phyloP scores from a whole-genome alignment of 192 early-diverging fungal species.

The Chytriomyces hyalinus region DNA sequence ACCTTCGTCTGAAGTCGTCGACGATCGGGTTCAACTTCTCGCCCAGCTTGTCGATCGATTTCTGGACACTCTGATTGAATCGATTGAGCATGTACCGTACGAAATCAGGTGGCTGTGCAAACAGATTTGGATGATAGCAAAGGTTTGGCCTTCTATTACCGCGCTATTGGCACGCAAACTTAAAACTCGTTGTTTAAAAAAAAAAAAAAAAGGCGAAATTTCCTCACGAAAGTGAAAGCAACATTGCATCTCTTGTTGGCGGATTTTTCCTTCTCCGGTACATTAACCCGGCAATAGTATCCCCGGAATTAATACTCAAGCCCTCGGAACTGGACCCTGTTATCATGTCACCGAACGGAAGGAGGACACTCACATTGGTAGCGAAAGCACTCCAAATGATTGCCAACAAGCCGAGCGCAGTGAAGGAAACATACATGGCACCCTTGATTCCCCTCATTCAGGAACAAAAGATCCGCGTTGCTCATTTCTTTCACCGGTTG shows the following conservation, averaged over 20 bases:
- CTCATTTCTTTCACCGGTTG: conserved; percentile 86
- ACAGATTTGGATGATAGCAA: conserved; percentile 91
- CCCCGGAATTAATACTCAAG: conserved; percentile 69
- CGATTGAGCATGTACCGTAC: conserved; percentile 86
- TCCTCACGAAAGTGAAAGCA: conserved; percentile 85
- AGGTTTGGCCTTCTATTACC: conserved; percentile 42
- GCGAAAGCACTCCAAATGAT: conserved; percentile 96
- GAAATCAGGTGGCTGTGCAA: conserved; percentile 99
- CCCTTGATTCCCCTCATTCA: conserved; percentile 90
- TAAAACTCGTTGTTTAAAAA: not conserved
- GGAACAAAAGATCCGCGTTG: conserved; percentile 82
- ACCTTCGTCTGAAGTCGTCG: not conserved
- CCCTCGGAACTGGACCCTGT: no score
- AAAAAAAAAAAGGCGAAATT: conserved; percentile 73
- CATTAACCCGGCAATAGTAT: conserved; percentile 96
- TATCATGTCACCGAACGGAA: not conserved
- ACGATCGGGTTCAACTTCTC: not conserved
- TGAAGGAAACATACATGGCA: conserved; percentile 90
- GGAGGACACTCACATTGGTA: conserved; percentile 87
- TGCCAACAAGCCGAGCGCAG: conserved; percentile 82
- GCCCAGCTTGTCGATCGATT: conserved; percentile 76
- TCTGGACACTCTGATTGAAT: conserved; percentile 82
- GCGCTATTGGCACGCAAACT: not conserved
- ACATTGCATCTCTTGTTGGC: conserved; percentile 93
- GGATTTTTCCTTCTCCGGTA: conserved; percentile 97